Conservation (phyloP, 2,329 filamentous ascomycete genomes). For the Curvularia spicifera region DNA sequence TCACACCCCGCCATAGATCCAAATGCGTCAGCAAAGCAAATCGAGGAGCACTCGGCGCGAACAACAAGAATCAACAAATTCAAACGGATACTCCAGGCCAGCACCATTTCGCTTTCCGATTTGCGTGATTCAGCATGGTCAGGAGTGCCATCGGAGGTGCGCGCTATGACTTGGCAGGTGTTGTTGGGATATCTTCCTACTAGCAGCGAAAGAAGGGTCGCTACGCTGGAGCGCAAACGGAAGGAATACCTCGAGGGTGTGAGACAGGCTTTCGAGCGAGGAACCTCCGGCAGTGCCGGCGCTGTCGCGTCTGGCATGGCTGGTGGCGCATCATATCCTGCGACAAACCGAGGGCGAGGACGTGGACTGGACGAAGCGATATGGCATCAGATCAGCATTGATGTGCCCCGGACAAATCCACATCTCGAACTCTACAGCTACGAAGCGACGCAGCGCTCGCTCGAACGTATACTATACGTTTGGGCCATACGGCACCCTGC, state of each 20-base stretch:
- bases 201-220: slow-evolving; percentile 90
- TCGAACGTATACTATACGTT: slow-evolving; percentile 94
- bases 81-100: slow-evolving; percentile 92
- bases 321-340: slow-evolving; percentile 51
- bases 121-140: slow-evolving; percentile 90
- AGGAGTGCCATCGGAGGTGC: slow-evolving; percentile 90
- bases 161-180: slow-evolving; percentile 98
- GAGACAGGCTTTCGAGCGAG: slow-evolving; percentile 66
- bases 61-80: slow-evolving; percentile 98
- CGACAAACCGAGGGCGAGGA: slow-evolving; percentile 64
- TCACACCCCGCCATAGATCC: slow-evolving; percentile 78
- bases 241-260: slow-evolving; percentile 98
- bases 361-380: slow-evolving; percentile 93
- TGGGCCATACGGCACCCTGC: slow-evolving; percentile 98
- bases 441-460: slow-evolving; percentile 90
- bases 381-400: slow-evolving; percentile 99
- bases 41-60: slow-evolving; percentile 83
- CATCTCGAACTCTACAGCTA: slow-evolving; percentile 95
- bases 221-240: slow-evolving; percentile 89
- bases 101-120: slow-evolving; percentile 83
- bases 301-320: slow-evolving; percentile 60
- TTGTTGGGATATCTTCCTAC: slow-evolving; percentile 93
- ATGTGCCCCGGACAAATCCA: slow-evolving; percentile 93
- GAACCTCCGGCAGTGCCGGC: slow-evolving; percentile 51
- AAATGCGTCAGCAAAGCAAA: slow-evolving; percentile 80